phyloP scores from a whole-genome alignment of 2,329 filamentous ascomycete species.

The Colletotrichum limetticola region DNA sequence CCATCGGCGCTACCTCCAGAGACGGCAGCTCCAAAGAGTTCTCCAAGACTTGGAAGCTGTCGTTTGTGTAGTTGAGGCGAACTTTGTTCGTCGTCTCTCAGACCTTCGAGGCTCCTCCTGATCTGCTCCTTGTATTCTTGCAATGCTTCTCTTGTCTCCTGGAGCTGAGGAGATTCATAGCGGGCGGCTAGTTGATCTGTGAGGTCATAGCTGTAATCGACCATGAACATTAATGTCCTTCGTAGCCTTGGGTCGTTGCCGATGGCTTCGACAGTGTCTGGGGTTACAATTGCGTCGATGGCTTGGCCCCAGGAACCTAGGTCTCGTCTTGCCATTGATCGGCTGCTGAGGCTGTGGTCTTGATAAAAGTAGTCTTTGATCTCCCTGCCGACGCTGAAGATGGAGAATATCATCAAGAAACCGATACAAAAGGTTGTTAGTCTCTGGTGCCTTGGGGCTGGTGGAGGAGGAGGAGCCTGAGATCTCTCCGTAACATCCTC shows the following conservation, averaged over 20 bases:
- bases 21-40: constrained; percentile 2
- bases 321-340: not conserved
- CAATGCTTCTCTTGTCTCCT: constrained; percentile 27
- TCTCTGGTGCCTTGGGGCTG: not conserved
- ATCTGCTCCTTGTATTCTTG: constrained; percentile 24
- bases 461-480: not conserved
- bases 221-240: constrained; percentile 31
- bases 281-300: constrained; percentile 29
- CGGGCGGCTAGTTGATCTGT: constrained; percentile 20
- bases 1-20: not conserved
- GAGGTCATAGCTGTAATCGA: constrained; percentile 33
- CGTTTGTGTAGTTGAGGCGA: not conserved
- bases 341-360: not conserved
- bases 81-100: not conserved
- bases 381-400: constrained; percentile 29
- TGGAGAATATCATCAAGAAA: constrained; percentile 29
- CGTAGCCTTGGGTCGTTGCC: constrained; percentile 29
- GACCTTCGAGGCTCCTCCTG: constrained; percentile 4
- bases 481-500: not conserved
- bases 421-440: constrained; percentile 14
- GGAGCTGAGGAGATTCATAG: constrained; percentile 23
- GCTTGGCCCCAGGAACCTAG: constrained; percentile 30
- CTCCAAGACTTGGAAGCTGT: constrained; percentile 5
- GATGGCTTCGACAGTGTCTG: constrained; percentile 25
- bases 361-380: constrained; percentile 10